Evolutionary conservation across 129 eudicot species (phyloP), one percentile per base, ranked within the genome.

Genomic region (Silybum marianum): DNA sequence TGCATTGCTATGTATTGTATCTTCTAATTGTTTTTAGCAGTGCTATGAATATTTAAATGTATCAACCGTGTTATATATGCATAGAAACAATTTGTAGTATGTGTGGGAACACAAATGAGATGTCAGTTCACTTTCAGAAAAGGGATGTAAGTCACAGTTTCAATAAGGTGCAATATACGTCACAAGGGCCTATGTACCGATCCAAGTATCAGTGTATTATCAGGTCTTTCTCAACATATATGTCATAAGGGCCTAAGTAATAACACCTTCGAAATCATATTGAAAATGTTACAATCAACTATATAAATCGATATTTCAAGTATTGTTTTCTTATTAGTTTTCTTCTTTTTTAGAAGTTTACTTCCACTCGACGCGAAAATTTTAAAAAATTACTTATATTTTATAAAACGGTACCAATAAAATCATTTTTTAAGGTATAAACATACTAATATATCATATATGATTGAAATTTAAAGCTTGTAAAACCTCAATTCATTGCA

Each of bases 401-500:
- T 58, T 4, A 19, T 1, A 16, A 51, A 51, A 16, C 9, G 16
- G 0, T 16, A 5, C 16, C 2, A 16, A 16, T 18, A 58, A 58
- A 58, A 18, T 0, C 6, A 16, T 54, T 14, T 9, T 9, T 48
- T 48, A 14, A 48, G 7, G 14, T 48, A 7, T 48, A 48, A 48
- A 54, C 22, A 4, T 54, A 18, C 7, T 54, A 54, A 54, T 6
- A 7, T 0, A 54, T 58, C 23, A 58, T 18, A 54, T 54, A 5
- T 67, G 14, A 16, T 70, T 13, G 74, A 73, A 76, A 87, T 72
- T 51, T 76, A 66, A 73, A 75, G 73, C 21, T 77, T 78, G 84
- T 77, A 81, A 81, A 83, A 71, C 82, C 91, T 82, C 80, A 75
- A 71, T 74, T 85, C 79, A 80, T 87, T 84, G 83, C 91, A 81